Evolutionary conservation across 2,329 filamentous ascomycete genomes (phyloP), one percentile per base, ranked within the genome.

Genomic region (Fusarium foetens): DNA sequence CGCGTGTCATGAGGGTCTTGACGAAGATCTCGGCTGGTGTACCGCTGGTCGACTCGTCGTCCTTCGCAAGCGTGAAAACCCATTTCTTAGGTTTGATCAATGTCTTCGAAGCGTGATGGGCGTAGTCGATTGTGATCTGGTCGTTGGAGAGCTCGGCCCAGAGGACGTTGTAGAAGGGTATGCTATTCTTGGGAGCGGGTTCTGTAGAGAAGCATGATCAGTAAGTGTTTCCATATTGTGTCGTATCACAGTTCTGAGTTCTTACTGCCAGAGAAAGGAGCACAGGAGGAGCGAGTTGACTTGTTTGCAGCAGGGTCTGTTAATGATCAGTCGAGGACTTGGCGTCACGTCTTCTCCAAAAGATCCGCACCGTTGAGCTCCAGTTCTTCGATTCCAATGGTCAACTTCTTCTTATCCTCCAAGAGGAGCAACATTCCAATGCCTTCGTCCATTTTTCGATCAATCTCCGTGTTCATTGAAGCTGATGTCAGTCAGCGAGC

Each of bases 101-200:
- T 31, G 87, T 85, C 76, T 91, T 90, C 39, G 88, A 87, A 29
- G 83, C 79, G 2, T 87, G 86, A 36, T 87, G 82, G 51, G 94
- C 94, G 80, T 94, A 96, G 57, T 92, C 89, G 78, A 98, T 90
- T 12, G 87, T 88, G 54, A 97, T 82, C 35, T 87, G 86, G 60
- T 84, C 84, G 48, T 87, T 85, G 53, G 85, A 84, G 33, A 92
- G 79, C 72, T 93, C 90, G 42, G 92, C 93, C 91, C 94, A 97
- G 53, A 98, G 90, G 68, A 98, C 84, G 79, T 97, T 93, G 83
- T 93, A 95, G 68, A 94, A 91, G 4, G 93, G 91, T 35, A 98
- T 92, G 9, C 76, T 76, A 27, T 79, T 72, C 16, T 74, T 77
- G 13, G 72, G 62, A 48, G 63, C 53, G n/a, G 69, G 64, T 57